Evolutionary conservation across 768 basidiomycete species (phyloP).

Genomic region (Termitomyces heimii): DNA sequence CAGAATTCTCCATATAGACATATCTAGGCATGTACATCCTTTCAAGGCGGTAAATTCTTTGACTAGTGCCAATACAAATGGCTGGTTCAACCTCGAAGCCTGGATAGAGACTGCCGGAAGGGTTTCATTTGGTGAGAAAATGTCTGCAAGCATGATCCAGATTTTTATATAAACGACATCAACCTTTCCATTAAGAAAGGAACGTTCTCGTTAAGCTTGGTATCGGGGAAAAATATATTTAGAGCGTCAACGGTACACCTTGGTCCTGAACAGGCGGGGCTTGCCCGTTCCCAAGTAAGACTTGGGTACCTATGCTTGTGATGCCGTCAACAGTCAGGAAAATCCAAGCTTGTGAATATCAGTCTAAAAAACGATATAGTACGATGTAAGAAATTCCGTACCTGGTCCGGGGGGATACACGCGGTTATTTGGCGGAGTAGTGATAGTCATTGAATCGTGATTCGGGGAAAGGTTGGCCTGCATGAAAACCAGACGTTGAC

Average conservation of each 20-base stretch:
- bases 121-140: too few relatives aligned
- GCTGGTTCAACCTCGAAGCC: too few relatives aligned
- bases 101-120: too few relatives aligned
- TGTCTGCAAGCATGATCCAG: too few relatives aligned
- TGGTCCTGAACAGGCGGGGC: slow-evolving; percentile 29
- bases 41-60: too few relatives aligned
- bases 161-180: neutral
- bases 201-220: neutral
- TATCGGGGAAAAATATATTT: neutral
- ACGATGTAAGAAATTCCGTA: neutral
- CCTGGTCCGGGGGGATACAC: slow-evolving; percentile 33
- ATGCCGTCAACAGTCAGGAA: slow-evolving; percentile 26
- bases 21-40: too few relatives aligned
- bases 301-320: slow-evolving; percentile 26
- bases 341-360: slow-evolving; percentile 16
- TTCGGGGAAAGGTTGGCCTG: slow-evolving; percentile 23
- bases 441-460: slow-evolving; percentile 26
- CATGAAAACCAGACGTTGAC: slow-evolving; percentile 31
- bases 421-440: slow-evolving; percentile 29
- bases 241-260: slow-evolving; percentile 11
- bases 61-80: too few relatives aligned
- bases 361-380: neutral
- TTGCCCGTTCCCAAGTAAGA: slow-evolving; percentile 31
- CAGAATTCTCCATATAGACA: too few relatives aligned
- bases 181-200: neutral